A percentile compares a stretch with the other conserved stretches of the same genome.
Evolutionary conservation across 768 basidiomycete species (phyloP).

Genomic region (Leucocoprinus leucothites): DNA sequence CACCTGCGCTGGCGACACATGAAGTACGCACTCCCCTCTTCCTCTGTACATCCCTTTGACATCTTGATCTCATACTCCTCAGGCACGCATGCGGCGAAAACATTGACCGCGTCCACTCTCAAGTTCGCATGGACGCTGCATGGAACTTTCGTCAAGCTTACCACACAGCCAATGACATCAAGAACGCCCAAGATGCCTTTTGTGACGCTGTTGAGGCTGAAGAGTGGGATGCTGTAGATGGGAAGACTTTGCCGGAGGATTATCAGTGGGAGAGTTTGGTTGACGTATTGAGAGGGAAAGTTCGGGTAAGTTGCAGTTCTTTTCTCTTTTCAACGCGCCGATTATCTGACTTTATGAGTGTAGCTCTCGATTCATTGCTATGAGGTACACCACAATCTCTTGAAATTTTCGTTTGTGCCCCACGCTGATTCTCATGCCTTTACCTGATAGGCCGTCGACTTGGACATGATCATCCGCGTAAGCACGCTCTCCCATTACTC

Average conservation of each 20-base stretch:
- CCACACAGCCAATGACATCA: conserved; percentile 61
- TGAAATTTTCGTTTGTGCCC: background rate
- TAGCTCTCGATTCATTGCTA: conserved; percentile 43
- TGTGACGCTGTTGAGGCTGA: conserved; percentile 48
- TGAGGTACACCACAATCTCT: conserved; percentile 24
- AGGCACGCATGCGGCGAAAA: no score
- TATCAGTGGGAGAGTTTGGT: conserved; percentile 70
- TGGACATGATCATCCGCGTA: conserved; percentile 66
- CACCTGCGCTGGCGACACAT: conserved; percentile 67
- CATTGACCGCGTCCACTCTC: conserved; percentile 41
- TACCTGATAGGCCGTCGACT: conserved; percentile 56
- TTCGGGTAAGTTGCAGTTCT: conserved; percentile 47
- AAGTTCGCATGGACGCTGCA: conserved; percentile 56
- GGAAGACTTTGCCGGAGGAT: conserved; percentile 50
- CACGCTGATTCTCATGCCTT: background rate
- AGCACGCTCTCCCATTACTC: conserved; percentile 20
- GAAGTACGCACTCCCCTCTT: conserved; percentile 42
- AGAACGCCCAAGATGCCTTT: conserved; percentile 64
- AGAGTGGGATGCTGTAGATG: conserved; percentile 37
- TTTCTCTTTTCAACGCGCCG: background rate
- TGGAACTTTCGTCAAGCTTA: conserved; percentile 77
- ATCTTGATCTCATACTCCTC: background rate
- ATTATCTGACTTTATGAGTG: background rate
- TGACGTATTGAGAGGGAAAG: conserved; percentile 68
- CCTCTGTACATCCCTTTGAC: no score